Evolutionary conservation across 2,329 filamentous ascomycete genomes (phyloP), one percentile per base, ranked within the genome.

Genomic region (Ophiocordyceps camponoti-rufipedis): DNA sequence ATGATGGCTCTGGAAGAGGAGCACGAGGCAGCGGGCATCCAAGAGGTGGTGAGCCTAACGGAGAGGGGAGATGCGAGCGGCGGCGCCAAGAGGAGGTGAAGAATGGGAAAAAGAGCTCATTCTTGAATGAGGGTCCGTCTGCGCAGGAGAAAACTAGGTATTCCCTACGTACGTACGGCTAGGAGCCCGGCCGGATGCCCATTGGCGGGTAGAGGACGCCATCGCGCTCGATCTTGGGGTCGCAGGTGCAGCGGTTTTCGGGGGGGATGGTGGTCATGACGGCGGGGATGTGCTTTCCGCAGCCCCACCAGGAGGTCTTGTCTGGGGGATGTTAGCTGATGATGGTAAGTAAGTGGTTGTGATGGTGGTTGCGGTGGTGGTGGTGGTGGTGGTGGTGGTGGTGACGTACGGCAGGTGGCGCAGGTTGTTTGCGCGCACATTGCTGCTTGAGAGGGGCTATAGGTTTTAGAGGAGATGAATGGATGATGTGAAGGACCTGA

Each of bases 21-120:
- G 66, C 87, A 96, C 67, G 89, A 95, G 63, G 88, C 84, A 43
- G 85, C 87, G 32, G 88, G 91, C 10, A 95, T 96, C 61, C 85
- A 87, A 14, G 91, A 96, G 66, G 85, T 96, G 41, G 85, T 96
- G 46, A 91, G 81, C 57, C 68, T 96, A 56, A 79, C 81, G 44
- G 86, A 94, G 54, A 78, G 78, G 51, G 75, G 70, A 40, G 77
- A 72, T 48, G 73, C 71, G 19, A 54, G 49, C 9, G 56, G 55
- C 2, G 60, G 58, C 3, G 60, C 52, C 18, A 59, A 59, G 49
- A 58, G 61, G 49, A 57, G 61, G 44, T 62, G 45, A 29, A 28
- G 18, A 14, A n/a, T n/a, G n/a, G n/a, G n/a, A n/a, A n/a, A n/a
- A n/a, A n/a, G n/a, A n/a, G n/a, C n/a, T n/a, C n/a, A n/a, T n/a